phyloP scores from a whole-genome alignment of 768 basidiomycete species.

The Gyrodon lividus region DNA sequence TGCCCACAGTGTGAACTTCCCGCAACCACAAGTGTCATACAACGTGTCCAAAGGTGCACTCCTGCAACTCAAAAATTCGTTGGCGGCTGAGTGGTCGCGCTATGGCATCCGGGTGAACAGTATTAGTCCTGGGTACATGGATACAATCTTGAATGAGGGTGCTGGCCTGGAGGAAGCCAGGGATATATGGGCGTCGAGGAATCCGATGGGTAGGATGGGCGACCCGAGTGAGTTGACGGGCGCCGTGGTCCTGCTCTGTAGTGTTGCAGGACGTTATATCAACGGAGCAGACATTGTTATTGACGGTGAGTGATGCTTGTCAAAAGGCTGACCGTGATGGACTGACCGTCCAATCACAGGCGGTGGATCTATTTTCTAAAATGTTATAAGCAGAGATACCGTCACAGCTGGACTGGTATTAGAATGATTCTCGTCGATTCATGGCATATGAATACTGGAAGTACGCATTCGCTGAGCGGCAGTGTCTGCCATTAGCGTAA shows the following conservation, averaged over 20 bases:
- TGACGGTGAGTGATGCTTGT: constrained; percentile 35
- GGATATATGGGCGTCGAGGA: constrained; percentile 38
- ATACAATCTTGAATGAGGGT: constrained; percentile 41
- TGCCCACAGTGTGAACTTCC: constrained; percentile 41
- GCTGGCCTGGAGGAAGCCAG: constrained; percentile 32
- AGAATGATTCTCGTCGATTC: too few relatives aligned
- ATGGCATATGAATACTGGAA: too few relatives aligned
- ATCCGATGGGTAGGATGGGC: constrained; percentile 45
- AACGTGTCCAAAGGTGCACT: constrained; percentile 44
- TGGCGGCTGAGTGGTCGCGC: constrained; percentile 43
- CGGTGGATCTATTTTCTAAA: constrained; percentile 22
- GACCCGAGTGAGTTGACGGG: constrained; percentile 41
- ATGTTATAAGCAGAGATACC: background rate
- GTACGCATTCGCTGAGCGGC: too few relatives aligned
- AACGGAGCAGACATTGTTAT: constrained; percentile 43
- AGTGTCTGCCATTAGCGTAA: too few relatives aligned
- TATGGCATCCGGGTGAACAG: constrained; percentile 44
- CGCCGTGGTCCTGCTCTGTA: constrained; percentile 40
- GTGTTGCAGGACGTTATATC: constrained; percentile 42
- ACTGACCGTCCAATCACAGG: constrained; percentile 10
- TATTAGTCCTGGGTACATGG: constrained; percentile 45
- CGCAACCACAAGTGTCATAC: constrained; percentile 41
- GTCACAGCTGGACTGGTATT: background rate
- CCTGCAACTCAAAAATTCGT: constrained; percentile 37
- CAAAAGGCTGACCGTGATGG: background rate